A percentile compares a stretch with the other conserved stretches of the same genome.
phyloP scores from a whole-genome alignment of 805 yeast genomes.

The Zygosaccharomyces bisporus region DNA sequence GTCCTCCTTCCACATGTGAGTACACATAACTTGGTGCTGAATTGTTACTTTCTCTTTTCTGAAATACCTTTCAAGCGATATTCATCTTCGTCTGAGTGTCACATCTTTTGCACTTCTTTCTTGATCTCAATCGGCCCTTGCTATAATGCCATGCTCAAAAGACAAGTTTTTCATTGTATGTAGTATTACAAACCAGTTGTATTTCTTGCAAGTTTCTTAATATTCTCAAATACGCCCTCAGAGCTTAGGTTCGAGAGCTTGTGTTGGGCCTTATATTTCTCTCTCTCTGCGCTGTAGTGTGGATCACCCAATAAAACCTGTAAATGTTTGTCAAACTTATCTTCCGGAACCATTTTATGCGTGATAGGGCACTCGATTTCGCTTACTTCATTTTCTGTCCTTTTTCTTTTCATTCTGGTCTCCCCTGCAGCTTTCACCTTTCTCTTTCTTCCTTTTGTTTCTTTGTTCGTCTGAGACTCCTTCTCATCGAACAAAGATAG shows the following conservation, averaged over 20 bases:
- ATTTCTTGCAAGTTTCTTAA: slow-evolving; percentile 43
- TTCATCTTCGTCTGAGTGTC: too few relatives aligned
- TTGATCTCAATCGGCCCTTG: too few relatives aligned
- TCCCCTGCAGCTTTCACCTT: slow-evolving; percentile 71
- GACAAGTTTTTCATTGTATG: too few relatives aligned
- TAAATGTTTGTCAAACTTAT: slow-evolving; percentile 67
- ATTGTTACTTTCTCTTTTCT: too few relatives aligned
- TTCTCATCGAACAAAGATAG: slow-evolving; percentile 5
- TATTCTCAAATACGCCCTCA: slow-evolving; percentile 59
- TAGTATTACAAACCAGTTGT: background rate
- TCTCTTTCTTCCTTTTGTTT: slow-evolving; percentile 43
- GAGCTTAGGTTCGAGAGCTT: slow-evolving; percentile 47
- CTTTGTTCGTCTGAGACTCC: background rate
- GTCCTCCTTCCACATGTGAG: too few relatives aligned
- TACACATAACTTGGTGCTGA: too few relatives aligned
- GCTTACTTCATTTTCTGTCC: slow-evolving; percentile 25
- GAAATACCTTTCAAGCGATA: too few relatives aligned
- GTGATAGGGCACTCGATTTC: slow-evolving; percentile 76
- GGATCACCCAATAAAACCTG: slow-evolving; percentile 73
- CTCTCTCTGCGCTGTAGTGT: slow-evolving; percentile 62
- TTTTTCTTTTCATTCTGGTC: slow-evolving; percentile 43
- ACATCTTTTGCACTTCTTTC: too few relatives aligned
- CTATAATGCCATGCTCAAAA: too few relatives aligned
- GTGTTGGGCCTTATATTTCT: slow-evolving; percentile 53
- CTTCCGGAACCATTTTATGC: slow-evolving; percentile 63